A percentile compares a stretch with the other conserved stretches of the same genome.
These are phyloP conservation scores for Pulicaria dysenterica DNA, from an alignment of 129 eudicot species.

Conservation along the genomic window DNA sequence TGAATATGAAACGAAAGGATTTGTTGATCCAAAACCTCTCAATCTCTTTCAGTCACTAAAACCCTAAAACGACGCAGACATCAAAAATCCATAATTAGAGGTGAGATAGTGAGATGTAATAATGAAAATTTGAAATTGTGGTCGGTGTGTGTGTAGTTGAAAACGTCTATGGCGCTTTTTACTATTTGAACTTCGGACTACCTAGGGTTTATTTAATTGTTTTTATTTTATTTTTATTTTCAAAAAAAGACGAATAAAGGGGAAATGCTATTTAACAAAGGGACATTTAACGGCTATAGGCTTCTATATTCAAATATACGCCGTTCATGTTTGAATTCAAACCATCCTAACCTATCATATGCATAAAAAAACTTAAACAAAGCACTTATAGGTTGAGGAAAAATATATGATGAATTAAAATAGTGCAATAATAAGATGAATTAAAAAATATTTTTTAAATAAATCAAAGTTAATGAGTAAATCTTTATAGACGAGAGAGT, in stretches of 20 bases:
- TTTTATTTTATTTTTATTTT: background rate
- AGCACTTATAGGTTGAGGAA: no score
- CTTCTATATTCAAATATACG: background rate
- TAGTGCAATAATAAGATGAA: no score
- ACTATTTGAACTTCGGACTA: slow-evolving; percentile 40
- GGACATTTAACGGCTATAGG: slow-evolving; percentile 31
- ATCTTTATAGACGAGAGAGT: no score
- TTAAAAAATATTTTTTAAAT: no score
- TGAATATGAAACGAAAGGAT: slow-evolving; percentile 3
- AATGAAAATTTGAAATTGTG: slow-evolving; percentile 33
- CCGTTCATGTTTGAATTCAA: background rate
- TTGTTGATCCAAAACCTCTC: background rate
- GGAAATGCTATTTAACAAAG: background rate
- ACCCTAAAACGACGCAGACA: background rate
- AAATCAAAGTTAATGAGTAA: no score
- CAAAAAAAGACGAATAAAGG: slow-evolving; percentile 8
- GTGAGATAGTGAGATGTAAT: slow-evolving; percentile 22
- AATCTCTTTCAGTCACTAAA: background rate
- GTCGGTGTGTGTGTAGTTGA: slow-evolving; percentile 11
- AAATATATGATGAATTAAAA: no score
- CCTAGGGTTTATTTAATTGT: slow-evolving; percentile 15
- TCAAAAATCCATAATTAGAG: slow-evolving; percentile 7
- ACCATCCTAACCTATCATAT: background rate
- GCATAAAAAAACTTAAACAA: no score
- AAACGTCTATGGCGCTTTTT: slow-evolving; percentile 36